Evolutionary conservation across 495 filamentous ascomycete genomes (phyloP).

Genomic region (Penicillium cataractarum): DNA sequence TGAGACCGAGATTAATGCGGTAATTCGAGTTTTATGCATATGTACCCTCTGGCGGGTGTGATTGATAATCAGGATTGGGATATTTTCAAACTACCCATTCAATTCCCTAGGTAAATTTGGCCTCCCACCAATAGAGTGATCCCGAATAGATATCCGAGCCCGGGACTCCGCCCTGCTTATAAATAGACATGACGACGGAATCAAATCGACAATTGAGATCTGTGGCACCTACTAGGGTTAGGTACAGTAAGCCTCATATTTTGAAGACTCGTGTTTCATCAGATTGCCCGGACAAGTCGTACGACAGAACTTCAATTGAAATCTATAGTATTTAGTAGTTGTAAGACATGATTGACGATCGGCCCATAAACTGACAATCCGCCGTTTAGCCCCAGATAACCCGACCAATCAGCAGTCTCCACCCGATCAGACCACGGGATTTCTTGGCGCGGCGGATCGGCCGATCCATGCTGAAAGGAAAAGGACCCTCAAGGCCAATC

Average conservation of each 20-base stretch:
- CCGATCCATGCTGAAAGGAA: conserved; percentile 17
- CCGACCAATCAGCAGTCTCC: conserved; percentile 8
- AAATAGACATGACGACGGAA: not conserved
- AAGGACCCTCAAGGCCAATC: conserved; percentile 34
- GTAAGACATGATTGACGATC: not conserved
- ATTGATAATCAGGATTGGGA: too few relatives aligned
- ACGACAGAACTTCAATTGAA: not conserved
- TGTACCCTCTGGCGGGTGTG: too few relatives aligned
- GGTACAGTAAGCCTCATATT: not conserved
- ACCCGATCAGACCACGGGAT: conserved; percentile 13
- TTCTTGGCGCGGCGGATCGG: conserved; percentile 13
- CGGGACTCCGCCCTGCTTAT: not conserved
- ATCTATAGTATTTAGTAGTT: too few relatives aligned
- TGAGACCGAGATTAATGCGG: too few relatives aligned
- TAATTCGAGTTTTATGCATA: too few relatives aligned
- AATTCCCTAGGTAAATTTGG: too few relatives aligned
- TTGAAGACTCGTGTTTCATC: too few relatives aligned
- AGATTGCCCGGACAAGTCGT: too few relatives aligned
- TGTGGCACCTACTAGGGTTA: not conserved
- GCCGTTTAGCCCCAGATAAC: not conserved
- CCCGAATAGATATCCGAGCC: not conserved
- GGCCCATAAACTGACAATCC: not conserved
- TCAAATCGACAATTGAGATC: not conserved
- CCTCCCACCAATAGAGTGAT: not conserved
- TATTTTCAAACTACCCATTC: too few relatives aligned